Base-by-base conservation (phyloP, 139 green algal species). In the Pleodorina starrii region DNA sequence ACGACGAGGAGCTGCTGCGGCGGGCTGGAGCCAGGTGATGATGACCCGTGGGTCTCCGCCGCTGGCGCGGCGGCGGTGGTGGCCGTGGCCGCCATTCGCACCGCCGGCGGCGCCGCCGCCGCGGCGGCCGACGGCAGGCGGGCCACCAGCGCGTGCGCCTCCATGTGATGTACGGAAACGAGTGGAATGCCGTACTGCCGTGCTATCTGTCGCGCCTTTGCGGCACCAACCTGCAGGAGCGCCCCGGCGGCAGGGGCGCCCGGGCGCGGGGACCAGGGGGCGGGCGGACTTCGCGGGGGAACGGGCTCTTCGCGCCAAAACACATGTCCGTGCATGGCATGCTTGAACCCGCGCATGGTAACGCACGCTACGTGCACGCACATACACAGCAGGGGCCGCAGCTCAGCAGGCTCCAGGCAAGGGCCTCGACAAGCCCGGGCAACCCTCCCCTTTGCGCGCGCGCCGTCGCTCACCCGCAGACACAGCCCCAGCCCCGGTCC, bases 111-210 rank as follows among this genome's bases (percentile, higher is more conserved):
- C 7, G 87, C 69, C 46, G 72, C 78, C 29, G 71, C 80, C 2
- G 84, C 43, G 14, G 83, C 89, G 2, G 79, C 80, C 1, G 81
- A 54, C 7, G 75, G 66, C 89, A 96, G 59, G 11, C 97, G 88
- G 0, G 96, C 96, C 36, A 99, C 95, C n/a, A 99, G 92, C 0
- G 97, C 95, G 87, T 99, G 98, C 5, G 98, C 98, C 93, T 99
- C 98, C 97, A 99, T 99, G 92, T 99, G 98, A 85, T 99, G 98
- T 21, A 99, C 94, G 11, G 92, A 90, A 12, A 99, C 91, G 0
- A 99, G 85, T 0, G 96, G 96, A 25, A 99, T 77, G 5, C 79
- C 44, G 89, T 97, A 89, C 35, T 81, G 17, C 0, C 90, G 79
- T 0, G 96, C 94, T 21, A 99, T 72, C 25, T 92, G 57, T n/a